These are phyloP conservation scores for Raphanus raphanistrum DNA, from an alignment of 345 rosid species.

Conservation along the genomic window DNA sequence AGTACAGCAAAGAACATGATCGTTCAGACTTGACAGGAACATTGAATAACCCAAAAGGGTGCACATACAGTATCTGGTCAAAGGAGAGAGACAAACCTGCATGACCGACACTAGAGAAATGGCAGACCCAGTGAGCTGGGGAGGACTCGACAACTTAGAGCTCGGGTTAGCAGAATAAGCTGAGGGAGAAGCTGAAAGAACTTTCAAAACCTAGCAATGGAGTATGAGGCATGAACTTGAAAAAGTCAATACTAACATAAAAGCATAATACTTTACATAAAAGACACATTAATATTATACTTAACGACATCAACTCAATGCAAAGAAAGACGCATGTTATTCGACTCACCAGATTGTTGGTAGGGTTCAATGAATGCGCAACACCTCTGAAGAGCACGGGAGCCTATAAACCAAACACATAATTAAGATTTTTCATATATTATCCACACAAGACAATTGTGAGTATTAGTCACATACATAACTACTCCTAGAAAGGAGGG, in stretches of 20 bases:
- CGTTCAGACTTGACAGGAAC: background rate
- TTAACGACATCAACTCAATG: background rate
- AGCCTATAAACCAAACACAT: conserved; percentile 45
- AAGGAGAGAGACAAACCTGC: conserved; percentile 44
- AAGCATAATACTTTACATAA: conserved; percentile 3
- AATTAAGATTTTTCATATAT: background rate
- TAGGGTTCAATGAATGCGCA: conserved; percentile 65
- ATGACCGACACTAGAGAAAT: conserved; percentile 65
- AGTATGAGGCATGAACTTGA: conserved; percentile 5
- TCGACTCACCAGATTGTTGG: conserved; percentile 52
- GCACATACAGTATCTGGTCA: background rate
- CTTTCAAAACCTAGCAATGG: conserved; percentile 53
- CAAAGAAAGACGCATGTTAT: conserved; percentile 1
- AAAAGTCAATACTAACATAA: background rate
- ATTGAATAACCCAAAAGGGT: background rate
- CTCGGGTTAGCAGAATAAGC: conserved; percentile 73
- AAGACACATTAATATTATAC: background rate
- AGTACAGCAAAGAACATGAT: background rate
- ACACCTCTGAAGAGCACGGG: conserved; percentile 68
- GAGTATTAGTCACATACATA: background rate
- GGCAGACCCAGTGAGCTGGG: conserved; percentile 55
- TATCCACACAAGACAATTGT: too few relatives aligned
- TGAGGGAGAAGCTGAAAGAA: conserved; percentile 64
- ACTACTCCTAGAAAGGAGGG: background rate
- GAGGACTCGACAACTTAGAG: conserved; percentile 57